A percentile compares a stretch with the other conserved stretches of the same genome.
Conservation (phyloP, 768 basidiomycete species). For the Psilocybe cyanescens region DNA sequence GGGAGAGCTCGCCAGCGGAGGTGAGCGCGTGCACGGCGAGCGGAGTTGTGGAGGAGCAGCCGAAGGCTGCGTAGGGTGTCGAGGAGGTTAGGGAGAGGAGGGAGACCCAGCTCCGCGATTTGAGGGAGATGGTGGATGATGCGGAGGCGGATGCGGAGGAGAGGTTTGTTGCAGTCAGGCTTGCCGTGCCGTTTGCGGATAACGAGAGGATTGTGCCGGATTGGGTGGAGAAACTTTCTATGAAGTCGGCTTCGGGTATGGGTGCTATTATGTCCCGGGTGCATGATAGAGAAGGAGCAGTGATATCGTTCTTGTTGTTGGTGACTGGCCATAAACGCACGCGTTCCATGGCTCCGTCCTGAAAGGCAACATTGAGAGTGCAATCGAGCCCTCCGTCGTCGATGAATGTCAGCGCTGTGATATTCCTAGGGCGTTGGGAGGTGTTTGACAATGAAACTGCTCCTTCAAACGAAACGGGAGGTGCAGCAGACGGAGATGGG, state of each 20-base stretch:
- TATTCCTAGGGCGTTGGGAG: constrained; percentile 43
- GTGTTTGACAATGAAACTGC: constrained; percentile 40
- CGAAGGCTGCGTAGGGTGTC: constrained; percentile 68
- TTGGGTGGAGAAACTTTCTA: constrained; percentile 61
- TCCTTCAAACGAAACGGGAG: constrained; percentile 52
- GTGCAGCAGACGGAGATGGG: constrained; percentile 32
- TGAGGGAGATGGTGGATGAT: constrained; percentile 43
- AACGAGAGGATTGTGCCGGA: constrained; percentile 53
- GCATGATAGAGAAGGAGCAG: constrained; percentile 18
- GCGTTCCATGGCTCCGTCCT: constrained; percentile 59
- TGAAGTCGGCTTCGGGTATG: constrained; percentile 46
- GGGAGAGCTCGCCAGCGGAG: constrained; percentile 43
- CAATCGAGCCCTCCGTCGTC: constrained; percentile 47
- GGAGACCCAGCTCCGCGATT: constrained; percentile 64
- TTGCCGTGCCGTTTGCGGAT: constrained; percentile 40
- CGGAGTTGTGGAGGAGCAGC: constrained; percentile 62
- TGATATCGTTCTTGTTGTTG: constrained; percentile 2
- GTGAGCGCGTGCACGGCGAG: constrained; percentile 60
- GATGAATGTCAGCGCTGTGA: constrained; percentile 58
- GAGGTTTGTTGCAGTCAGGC: constrained; percentile 13
- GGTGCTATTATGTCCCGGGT: constrained; percentile 25
- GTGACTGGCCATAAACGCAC: constrained; percentile 28
- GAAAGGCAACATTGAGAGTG: constrained; percentile 59
- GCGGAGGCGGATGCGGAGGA: constrained; percentile 1
- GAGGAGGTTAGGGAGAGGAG: constrained; percentile 56